These are phyloP conservation scores for Ceraceosorus guamensis DNA, from an alignment of 1,284 basidiomycete genomes.

Conservation along the genomic window DNA sequence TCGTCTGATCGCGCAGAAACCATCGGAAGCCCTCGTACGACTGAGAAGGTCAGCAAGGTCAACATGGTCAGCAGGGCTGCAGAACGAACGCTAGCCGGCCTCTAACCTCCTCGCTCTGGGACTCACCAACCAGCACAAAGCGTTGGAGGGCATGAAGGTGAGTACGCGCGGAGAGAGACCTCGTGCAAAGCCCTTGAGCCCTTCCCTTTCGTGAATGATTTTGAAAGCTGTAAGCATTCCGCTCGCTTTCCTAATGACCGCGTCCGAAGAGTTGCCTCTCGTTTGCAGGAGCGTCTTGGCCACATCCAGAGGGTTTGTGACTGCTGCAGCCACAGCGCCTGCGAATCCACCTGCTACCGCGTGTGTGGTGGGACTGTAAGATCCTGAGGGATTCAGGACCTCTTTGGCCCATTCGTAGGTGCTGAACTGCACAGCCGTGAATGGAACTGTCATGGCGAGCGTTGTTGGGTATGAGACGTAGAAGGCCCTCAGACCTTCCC, in stretches of 20 bases:
- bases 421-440: slow-evolving; percentile 95
- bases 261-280: slow-evolving; percentile 71
- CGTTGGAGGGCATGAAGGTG: slow-evolving; percentile 94
- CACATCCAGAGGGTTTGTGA: slow-evolving; percentile 97
- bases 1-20: slow-evolving; percentile 31
- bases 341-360: slow-evolving; percentile 83
- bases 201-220: slow-evolving; percentile 80
- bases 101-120: no score
- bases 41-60: slow-evolving; percentile 3
- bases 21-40: slow-evolving; percentile 48
- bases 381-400: slow-evolving; percentile 73
- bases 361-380: slow-evolving; percentile 86
- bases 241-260: slow-evolving; percentile 71
- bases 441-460: slow-evolving; percentile 84
- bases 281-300: slow-evolving; percentile 96
- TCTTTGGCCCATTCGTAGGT: slow-evolving; percentile 91
- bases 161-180: slow-evolving; percentile 85
- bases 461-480: slow-evolving; percentile 99
- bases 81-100: neutral
- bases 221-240: slow-evolving; percentile 83
- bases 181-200: slow-evolving; percentile 73
- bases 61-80: neutral
- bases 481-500: slow-evolving; percentile 83
- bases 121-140: slow-evolving; percentile 76
- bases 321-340: slow-evolving; percentile 85